These are phyloP conservation scores for Platanthera zijinensis DNA, from an alignment of 106 monocot species.

Conservation along the genomic window DNA sequence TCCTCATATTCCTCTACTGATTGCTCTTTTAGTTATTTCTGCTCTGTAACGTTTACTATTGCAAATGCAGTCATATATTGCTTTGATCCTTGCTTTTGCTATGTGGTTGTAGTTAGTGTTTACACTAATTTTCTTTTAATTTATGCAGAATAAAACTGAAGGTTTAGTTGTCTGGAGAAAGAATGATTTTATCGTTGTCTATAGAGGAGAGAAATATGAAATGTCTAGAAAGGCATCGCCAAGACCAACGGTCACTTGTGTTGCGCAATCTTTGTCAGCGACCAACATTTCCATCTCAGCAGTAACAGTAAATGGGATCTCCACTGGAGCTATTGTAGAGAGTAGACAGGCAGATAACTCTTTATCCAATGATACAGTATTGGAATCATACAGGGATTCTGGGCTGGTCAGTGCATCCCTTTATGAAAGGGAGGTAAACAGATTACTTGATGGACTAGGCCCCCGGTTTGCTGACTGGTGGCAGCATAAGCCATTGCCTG, in stretches of 20 bases:
- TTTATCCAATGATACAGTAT: neutral
- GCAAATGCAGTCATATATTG: too few species aligned
- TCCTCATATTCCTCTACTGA: too few species aligned
- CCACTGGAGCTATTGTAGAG: neutral
- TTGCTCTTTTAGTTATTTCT: too few species aligned
- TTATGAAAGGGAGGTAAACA: conserved; percentile 72
- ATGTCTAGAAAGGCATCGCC: neutral
- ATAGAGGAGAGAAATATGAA: conserved; percentile 30
- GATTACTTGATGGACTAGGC: conserved; percentile 69
- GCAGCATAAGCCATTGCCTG: conserved; percentile 76
- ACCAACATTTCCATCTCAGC: neutral
- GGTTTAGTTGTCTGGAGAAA: conserved; percentile 78
- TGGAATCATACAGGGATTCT: conserved; percentile 3
- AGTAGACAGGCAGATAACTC: conserved; percentile 4
- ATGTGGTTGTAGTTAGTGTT: neutral
- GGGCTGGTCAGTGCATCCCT: conserved; percentile 36
- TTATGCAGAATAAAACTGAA: conserved; percentile 64
- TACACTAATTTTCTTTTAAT: neutral
- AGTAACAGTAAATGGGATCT: neutral
- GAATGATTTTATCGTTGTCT: conserved; percentile 56
- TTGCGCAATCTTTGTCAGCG: conserved; percentile 6
- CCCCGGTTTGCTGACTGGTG: conserved; percentile 96
- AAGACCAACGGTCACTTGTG: neutral
- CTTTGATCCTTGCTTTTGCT: too few species aligned
- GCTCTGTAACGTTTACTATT: too few species aligned